Conservation (phyloP, 352 stramenopile species). For the Phytophthora podocarpi region DNA sequence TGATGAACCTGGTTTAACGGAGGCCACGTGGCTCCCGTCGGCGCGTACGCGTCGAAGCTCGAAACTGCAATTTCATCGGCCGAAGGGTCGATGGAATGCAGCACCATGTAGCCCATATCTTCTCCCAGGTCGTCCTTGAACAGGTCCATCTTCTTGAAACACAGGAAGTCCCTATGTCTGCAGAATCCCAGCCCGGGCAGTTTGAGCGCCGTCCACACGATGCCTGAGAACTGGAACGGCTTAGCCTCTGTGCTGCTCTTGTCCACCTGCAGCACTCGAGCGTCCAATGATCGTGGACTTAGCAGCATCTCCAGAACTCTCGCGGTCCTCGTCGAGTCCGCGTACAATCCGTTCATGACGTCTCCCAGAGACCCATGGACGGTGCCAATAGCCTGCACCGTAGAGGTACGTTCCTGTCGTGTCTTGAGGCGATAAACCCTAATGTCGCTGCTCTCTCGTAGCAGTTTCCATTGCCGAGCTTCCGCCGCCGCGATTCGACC, state of each 20-base stretch:
- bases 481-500: constrained; percentile 5
- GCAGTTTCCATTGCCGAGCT: constrained; percentile 64
- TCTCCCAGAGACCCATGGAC: constrained; percentile 67
- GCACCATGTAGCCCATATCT: constrained; percentile 69
- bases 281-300: constrained; percentile 58
- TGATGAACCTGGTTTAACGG: constrained; percentile 10
- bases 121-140: constrained; percentile 64
- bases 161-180: constrained; percentile 72
- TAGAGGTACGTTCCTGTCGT: constrained; percentile 47
- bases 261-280: constrained; percentile 73
- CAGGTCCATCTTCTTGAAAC: constrained; percentile 81
- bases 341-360: constrained; percentile 82
- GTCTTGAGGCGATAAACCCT: constrained; percentile 57
- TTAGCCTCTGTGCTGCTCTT: constrained; percentile 56
- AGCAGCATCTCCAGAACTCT: constrained; percentile 68
- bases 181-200: constrained; percentile 56
- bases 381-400: constrained; percentile 64
- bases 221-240: constrained; percentile 77
- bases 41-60: constrained; percentile 19
- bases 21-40: constrained; percentile 34
- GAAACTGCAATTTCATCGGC: constrained; percentile 33
- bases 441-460: constrained; percentile 66
- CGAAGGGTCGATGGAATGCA: constrained; percentile 68
- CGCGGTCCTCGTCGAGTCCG: constrained; percentile 70
- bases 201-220: constrained; percentile 73